Conservation (phyloP, 164 flowering plant genomes). For the Aristolochia californica region DNA sequence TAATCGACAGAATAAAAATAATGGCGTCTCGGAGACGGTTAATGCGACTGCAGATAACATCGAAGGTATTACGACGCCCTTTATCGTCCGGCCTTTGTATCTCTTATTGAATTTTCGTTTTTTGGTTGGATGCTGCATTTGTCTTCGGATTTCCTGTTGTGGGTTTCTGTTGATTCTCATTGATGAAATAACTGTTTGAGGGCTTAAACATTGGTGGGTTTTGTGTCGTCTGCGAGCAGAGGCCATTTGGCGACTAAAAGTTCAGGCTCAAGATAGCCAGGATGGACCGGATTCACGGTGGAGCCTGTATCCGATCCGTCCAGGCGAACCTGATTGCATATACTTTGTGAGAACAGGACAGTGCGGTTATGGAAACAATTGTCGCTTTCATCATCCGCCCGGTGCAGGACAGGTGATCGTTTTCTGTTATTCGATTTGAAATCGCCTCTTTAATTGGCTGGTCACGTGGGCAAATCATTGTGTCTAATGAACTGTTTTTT, state of each 20-base stretch:
- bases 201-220: background rate
- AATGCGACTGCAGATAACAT: conserved; percentile 26
- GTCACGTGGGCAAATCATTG: background rate
- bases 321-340: conserved; percentile 54
- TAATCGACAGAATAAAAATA: conserved; percentile 29
- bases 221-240: conserved; percentile 16
- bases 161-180: background rate
- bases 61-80: too few relatives aligned
- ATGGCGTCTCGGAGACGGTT: conserved; percentile 23
- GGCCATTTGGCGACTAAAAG: conserved; percentile 34
- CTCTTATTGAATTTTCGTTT: background rate
- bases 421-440: background rate
- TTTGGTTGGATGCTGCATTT: background rate
- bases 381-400: conserved; percentile 60
- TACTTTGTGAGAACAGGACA: conserved; percentile 51
- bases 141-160: background rate
- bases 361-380: conserved; percentile 60
- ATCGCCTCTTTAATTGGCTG: background rate
- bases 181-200: background rate
- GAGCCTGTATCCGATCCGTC: conserved; percentile 43
- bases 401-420: conserved; percentile 27
- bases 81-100: background rate
- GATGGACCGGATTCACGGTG: conserved; percentile 23
- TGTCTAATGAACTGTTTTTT: background rate
- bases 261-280: conserved; percentile 25